phyloP scores from a whole-genome alignment of 1,139 yeast genomes.

The Suhomyces chickasaworum region DNA sequence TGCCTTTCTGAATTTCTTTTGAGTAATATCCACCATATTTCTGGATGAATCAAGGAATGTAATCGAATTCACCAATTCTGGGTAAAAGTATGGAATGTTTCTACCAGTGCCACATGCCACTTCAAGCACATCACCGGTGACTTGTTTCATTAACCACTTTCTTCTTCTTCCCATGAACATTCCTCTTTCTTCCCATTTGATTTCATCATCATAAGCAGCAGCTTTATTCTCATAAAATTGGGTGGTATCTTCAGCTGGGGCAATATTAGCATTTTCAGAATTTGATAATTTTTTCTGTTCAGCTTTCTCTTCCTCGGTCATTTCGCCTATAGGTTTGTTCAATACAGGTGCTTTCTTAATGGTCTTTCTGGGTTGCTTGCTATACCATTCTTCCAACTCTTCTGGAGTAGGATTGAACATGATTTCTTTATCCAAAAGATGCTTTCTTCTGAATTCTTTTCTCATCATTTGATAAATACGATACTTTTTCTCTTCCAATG shows the following conservation, averaged over 20 bases:
- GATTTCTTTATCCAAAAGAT: constrained; percentile 44
- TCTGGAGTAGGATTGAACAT: constrained; percentile 56
- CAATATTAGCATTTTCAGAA: constrained; percentile 44
- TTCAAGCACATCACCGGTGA: constrained; percentile 86
- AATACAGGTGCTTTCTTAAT: constrained; percentile 31
- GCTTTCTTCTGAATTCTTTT: constrained; percentile 51
- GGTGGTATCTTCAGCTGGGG: constrained; percentile 80
- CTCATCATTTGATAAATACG: constrained; percentile 55
- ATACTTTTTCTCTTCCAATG: constrained; percentile 57
- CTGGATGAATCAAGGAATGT: constrained; percentile 84
- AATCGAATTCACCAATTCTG: constrained; percentile 61
- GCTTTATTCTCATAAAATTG: constrained; percentile 81
- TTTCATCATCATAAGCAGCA: constrained; percentile 74
- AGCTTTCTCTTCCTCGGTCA: constrained; percentile 19
- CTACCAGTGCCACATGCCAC: constrained; percentile 97
- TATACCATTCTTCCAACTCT: constrained; percentile 49
- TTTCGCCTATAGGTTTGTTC: constrained; percentile 23
- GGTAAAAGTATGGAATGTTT: constrained; percentile 73
- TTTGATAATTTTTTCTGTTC: constrained; percentile 22
- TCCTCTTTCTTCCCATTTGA: constrained; percentile 83
- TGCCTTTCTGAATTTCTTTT: constrained; percentile 65
- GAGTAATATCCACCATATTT: constrained; percentile 83
- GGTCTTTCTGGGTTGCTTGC: constrained; percentile 37
- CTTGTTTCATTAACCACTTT: constrained; percentile 77
- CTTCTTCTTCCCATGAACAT: constrained; percentile 83